Conservation (phyloP, 2,329 filamentous ascomycete species). For the Pseudopyricularia cyperi region DNA sequence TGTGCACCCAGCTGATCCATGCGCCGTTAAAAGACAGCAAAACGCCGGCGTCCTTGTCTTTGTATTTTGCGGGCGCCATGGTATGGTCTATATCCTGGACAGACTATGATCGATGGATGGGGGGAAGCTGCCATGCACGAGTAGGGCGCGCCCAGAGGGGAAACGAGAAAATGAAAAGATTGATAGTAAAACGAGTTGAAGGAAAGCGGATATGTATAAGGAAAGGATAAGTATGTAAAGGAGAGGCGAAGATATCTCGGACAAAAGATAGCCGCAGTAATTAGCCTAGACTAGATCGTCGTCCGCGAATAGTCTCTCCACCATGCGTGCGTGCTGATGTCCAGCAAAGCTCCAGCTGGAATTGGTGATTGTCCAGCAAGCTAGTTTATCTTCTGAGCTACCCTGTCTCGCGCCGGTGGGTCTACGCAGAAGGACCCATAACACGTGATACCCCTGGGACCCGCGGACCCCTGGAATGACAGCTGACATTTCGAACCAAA, state of each 20-base stretch:
- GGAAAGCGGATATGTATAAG: no score
- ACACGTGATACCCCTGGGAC: no score
- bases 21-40: constrained; percentile 62
- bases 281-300: no score
- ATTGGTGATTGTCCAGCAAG: background rate
- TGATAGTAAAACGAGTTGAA: background rate
- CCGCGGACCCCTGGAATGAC: no score
- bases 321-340: no score
- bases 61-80: constrained; percentile 29
- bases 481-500: no score
- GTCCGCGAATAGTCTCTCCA: background rate
- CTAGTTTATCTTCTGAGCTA: background rate
- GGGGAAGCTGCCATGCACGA: background rate
- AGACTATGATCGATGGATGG: background rate
- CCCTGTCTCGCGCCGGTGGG: background rate
- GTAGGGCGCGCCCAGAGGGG: background rate
- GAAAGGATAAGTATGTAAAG: background rate
- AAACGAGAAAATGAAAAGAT: background rate
- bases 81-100: background rate
- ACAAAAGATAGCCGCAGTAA: background rate
- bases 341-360: background rate
- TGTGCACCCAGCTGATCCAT: constrained; percentile 87
- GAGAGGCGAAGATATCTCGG: background rate
- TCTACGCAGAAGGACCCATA: no score
- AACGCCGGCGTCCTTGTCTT: constrained; percentile 51